Conservation (phyloP, 2,329 filamentous ascomycete genomes). For the Endocalyx cinctus region DNA sequence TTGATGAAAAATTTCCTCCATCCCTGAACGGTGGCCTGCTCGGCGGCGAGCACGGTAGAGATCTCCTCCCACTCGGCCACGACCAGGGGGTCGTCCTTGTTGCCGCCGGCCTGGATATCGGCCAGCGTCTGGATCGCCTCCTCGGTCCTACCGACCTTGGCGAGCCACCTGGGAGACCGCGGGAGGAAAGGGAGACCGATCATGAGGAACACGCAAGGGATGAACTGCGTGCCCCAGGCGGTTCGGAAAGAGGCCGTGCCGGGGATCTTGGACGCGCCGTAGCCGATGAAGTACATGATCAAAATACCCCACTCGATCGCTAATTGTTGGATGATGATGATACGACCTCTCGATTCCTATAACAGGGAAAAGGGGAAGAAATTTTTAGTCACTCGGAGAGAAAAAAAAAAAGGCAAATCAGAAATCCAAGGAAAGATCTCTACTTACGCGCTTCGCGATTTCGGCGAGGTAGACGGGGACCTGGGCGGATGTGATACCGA, state of each 20-base stretch:
- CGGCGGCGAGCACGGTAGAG: conserved; percentile 32
- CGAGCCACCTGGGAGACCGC: conserved; percentile 60
- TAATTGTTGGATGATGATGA: conserved; percentile 70
- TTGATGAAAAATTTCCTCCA: conserved; percentile 35
- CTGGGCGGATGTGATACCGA: conserved; percentile 63
- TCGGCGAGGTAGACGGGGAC: conserved; percentile 67
- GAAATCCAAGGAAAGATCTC: too few species aligned
- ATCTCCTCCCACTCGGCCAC: conserved; percentile 55
- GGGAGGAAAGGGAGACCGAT: conserved; percentile 57
- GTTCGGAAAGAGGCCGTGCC: conserved; percentile 56
- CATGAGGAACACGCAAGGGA: conserved; percentile 55
- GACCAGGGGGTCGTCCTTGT: conserved; percentile 49
- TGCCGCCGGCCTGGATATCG: conserved; percentile 51
- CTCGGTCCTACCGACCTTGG: conserved; percentile 56
- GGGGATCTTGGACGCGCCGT: conserved; percentile 58
- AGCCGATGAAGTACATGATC: conserved; percentile 66
- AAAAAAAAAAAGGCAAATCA: too few species aligned
- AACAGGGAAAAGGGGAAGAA: too few species aligned
- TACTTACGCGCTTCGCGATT: conserved; percentile 44
- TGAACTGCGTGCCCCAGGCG: conserved; percentile 61
- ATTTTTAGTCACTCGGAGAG: too few species aligned
- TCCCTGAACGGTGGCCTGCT: conserved; percentile 28
- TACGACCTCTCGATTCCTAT: conserved; percentile 49
- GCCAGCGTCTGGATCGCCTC: conserved; percentile 49
- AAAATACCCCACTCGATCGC: conserved; percentile 69